Evolutionary conservation across 148 eudicot genomes (phyloP), one percentile per base, ranked within the genome.

Genomic region (Vaccinium macrocarpon): DNA sequence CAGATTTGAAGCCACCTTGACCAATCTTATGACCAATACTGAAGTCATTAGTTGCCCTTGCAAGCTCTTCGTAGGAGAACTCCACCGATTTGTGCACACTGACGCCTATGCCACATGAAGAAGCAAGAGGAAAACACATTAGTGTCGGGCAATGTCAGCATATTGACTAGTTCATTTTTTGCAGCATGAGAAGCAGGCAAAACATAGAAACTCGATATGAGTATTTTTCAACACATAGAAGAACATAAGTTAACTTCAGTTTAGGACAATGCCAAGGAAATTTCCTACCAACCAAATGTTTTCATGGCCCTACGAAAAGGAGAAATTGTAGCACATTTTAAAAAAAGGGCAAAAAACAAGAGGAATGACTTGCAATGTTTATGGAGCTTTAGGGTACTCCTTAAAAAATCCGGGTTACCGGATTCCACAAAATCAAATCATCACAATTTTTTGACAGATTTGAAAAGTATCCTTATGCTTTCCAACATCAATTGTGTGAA

Each of bases 1-100:
- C 95, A 64, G 87, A 49, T 50, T 94, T 94, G 86, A 89, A 93
- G 29, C 95, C 95, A 55, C 95, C 94, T 91, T 93, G 90, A 72
- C 95, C 94, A 84, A 93, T 93, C 82, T 35, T 35, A 35, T 35
- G 38, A 35, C 38, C 38, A 2, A 35, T 35, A 35, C 38, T 35
- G 38, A 35, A 93, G 85, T 91, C 86, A 87, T 88, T 78, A 13
- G 95, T 91, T 57, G 94, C 95, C 51, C 55, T 46, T 70, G 92
- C 90, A 61, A 93, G 92, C 86, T 93, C 94, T 83, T 91, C 87
- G 72, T 89, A 89, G 9, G 90, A 83, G 83, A 91, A 93, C 82
- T 90, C 94, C 56, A 91, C 93, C 14, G 93, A 91, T 83, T 88
- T 90, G 76, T 92, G 90, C 46, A 92, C 89, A 0, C 90, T 90